Evolutionary conservation across 768 basidiomycete species (phyloP), one percentile per base, ranked within the genome.

Genomic region (Russula brevipes): DNA sequence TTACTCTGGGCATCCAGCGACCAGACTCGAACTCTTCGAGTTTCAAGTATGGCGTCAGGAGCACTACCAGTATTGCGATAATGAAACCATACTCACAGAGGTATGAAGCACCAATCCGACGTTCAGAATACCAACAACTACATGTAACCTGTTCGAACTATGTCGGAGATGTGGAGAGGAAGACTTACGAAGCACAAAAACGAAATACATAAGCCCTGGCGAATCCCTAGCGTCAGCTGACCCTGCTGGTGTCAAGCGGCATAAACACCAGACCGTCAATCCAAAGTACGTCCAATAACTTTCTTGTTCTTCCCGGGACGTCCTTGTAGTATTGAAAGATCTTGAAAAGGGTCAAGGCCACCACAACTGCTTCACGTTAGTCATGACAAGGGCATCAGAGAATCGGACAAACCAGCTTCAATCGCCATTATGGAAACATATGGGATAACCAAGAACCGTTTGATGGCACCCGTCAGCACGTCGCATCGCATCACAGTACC

Each of bases 151-250:
- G 33, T 36, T 54, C 19, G 16, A 11, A 4, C 19, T 14, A 41
- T 2, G 35, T 6, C 0, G 1, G 16, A 10, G 17, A 51, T 41
- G 14, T 17, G 10, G 36, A 42, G 8, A 10, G 7, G 44, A 44
- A 45, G 6, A 12, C 63, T 59, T n/a, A 66, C 58, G 30, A 30
- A 65, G 31, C 65, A 66, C 57, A 57, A 65, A 65, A 24, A 66
- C 54, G 14, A 65, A 66, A 50, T 66, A 66, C 4, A 66, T 65
- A 5, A 60, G 30, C 5, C 65, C 65, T 66, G 17, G 16, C 5
- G 30, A 59, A 54, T 5, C 16, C 5, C 7, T 31, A 24, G 1
- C 16, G 5, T 63, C 17, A 54, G 44, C 39, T 2, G 11, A 30
- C 38, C 24, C 38, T 24, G 24, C 24, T 6, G 41, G 38, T 6